Evolutionary conservation across 176 grass and related monocot species (phyloP).

Genomic region (Triticum aestivum): DNA sequence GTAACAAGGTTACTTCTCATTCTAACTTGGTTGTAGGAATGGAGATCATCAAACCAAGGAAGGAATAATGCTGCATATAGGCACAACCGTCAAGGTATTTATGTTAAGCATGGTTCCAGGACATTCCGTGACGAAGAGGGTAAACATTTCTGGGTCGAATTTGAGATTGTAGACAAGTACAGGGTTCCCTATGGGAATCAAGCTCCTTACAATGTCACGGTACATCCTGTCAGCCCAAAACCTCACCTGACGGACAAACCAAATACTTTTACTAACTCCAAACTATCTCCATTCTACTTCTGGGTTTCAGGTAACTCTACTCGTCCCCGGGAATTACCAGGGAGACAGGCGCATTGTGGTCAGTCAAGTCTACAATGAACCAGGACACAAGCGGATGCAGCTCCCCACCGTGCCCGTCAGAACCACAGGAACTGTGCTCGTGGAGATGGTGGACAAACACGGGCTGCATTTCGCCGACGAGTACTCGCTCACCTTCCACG

Average conservation of each 20-base stretch:
- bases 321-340: constrained; percentile 96
- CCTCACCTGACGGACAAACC: background rate
- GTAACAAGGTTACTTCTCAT: background rate
- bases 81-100: constrained; percentile 69
- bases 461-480: constrained; percentile 91
- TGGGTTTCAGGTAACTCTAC: constrained; percentile 74
- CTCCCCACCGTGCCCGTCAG: constrained; percentile 96
- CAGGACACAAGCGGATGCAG: constrained; percentile 75
- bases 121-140: constrained; percentile 89
- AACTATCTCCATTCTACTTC: background rate
- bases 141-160: constrained; percentile 92
- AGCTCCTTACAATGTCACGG: constrained; percentile 95
- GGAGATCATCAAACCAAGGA: constrained; percentile 82
- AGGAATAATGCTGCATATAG: constrained; percentile 80
- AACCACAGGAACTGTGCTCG: constrained; percentile 74
- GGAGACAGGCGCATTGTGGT: constrained; percentile 73
- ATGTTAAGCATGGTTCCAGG: constrained; percentile 64
- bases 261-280: constrained; percentile 24
- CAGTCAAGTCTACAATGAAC: constrained; percentile 56
- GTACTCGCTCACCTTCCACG: constrained; percentile 94
- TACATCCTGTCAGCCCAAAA: constrained; percentile 34
- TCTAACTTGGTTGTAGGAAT: constrained; percentile 58
- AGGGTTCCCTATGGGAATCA: constrained; percentile 76
- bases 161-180: constrained; percentile 86
- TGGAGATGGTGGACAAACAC: constrained; percentile 95